These are phyloP conservation scores for Trichoderma polysporum DNA, from an alignment of 2,329 filamentous ascomycete genomes.

Conservation along the genomic window DNA sequence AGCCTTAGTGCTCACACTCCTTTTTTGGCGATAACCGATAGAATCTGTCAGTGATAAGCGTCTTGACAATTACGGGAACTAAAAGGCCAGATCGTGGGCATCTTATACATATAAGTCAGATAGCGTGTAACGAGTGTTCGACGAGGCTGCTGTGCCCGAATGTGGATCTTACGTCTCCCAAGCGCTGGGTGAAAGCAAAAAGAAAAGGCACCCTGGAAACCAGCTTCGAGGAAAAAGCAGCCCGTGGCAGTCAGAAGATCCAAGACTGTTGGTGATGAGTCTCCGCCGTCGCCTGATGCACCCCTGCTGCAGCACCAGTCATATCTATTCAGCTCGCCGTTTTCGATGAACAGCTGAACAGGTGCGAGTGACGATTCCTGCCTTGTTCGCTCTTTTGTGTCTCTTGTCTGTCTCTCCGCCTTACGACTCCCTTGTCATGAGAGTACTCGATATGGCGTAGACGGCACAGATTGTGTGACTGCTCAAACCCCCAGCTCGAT, in stretches of 20 bases:
- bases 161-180: not conserved
- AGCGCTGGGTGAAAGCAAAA: not conserved
- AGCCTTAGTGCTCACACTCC: slow-evolving; percentile 13
- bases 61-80: not conserved
- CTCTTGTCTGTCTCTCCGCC: slow-evolving; percentile 1
- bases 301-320: slow-evolving; percentile 16
- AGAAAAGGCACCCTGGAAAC: not conserved
- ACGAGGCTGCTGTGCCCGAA: not conserved
- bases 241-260: slow-evolving; percentile 10
- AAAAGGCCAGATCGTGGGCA: slow-evolving; percentile 3
- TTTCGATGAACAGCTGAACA: slow-evolving; percentile 2
- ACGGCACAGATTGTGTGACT: slow-evolving; percentile 6
- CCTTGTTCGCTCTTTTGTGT: not conserved
- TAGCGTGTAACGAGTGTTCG: slow-evolving; percentile 1
- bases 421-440: slow-evolving; percentile 5
- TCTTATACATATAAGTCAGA: slow-evolving; percentile 16
- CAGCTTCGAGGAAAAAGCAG: not conserved
- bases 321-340: slow-evolving; percentile 14
- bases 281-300: slow-evolving; percentile 17
- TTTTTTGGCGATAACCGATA: slow-evolving; percentile 5
- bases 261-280: slow-evolving; percentile 16
- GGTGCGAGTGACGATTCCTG: slow-evolving; percentile 9
- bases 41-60: slow-evolving; percentile 8
- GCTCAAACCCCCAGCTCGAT: not conserved
- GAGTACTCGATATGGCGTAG: not conserved